Percentiles rank a stretch among this genome's conserved stretches.
Conservation (phyloP, 2,329 filamentous ascomycete genomes). For the Juglanconis juglandina region DNA sequence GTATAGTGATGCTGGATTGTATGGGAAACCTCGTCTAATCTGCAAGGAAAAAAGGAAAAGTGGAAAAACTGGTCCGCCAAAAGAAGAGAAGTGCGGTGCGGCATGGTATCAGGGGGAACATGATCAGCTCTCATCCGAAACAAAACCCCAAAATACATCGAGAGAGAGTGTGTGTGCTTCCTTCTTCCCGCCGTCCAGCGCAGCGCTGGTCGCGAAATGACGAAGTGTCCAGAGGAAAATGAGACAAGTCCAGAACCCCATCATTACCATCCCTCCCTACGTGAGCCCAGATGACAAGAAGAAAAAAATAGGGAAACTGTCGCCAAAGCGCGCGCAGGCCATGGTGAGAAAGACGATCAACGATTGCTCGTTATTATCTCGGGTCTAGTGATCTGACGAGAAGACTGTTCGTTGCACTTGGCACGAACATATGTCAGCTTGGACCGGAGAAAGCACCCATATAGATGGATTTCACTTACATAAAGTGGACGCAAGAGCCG, state of each 20-base stretch:
- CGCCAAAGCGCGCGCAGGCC: background rate
- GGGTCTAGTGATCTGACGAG: slow-evolving; percentile 7
- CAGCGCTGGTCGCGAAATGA: background rate
- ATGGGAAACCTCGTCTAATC: background rate
- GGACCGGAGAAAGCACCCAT: background rate
- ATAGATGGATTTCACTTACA: background rate
- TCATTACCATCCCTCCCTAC: background rate
- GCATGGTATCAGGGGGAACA: background rate
- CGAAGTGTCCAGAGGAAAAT: background rate
- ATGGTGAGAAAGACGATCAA: slow-evolving; percentile 1
- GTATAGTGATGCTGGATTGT: background rate
- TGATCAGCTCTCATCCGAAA: background rate
- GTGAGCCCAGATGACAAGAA: background rate
- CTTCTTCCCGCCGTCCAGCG: background rate
- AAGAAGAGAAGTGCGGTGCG: background rate
- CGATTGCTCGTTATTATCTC: slow-evolving; percentile 17
- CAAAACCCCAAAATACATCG: background rate
- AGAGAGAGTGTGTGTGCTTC: background rate
- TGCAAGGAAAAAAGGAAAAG: background rate
- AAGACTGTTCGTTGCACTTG: background rate
- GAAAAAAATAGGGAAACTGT: background rate
- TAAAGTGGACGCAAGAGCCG: background rate
- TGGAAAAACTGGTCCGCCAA: background rate
- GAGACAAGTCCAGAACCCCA: background rate
- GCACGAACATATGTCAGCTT: background rate